These are phyloP conservation scores for Alliaria petiolata DNA, from an alignment of 345 rosid species.

Conservation along the genomic window DNA sequence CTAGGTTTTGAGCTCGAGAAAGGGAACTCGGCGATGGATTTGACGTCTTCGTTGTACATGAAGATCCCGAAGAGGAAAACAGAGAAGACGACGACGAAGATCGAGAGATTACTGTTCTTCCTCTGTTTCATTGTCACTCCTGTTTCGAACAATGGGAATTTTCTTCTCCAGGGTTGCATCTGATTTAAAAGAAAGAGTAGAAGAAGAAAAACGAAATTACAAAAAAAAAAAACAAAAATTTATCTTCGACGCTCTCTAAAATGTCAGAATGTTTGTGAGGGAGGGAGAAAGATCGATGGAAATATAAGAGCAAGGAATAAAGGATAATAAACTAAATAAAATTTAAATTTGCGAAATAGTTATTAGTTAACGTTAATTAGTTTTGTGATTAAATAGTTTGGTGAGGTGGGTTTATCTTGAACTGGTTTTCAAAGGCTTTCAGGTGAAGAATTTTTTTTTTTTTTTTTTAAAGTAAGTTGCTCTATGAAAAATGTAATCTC, in stretches of 20 bases:
- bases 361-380: constrained; percentile 24
- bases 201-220: background rate
- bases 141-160: constrained; percentile 45
- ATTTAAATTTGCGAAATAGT: background rate
- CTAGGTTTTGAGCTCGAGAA: constrained; percentile 52
- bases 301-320: constrained; percentile 19
- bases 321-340: background rate
- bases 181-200: background rate
- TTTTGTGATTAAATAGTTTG: constrained; percentile 40
- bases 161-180: constrained; percentile 61
- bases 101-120: constrained; percentile 61
- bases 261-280: constrained; percentile 20
- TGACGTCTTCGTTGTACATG: constrained; percentile 73
- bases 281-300: constrained; percentile 30
- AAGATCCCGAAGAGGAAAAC: constrained; percentile 69
- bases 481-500: background rate
- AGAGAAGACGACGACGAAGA: constrained; percentile 61
- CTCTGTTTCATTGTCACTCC: constrained; percentile 64
- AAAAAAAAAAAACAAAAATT: background rate
- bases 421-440: constrained; percentile 41
- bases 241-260: background rate
- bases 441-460: constrained; percentile 35
- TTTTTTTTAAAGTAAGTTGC: background rate
- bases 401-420: constrained; percentile 59
- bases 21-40: constrained; percentile 86